Base-by-base conservation (phyloP, 2,329 filamentous ascomycete genomes). In the Aschersonia sp. region DNA sequence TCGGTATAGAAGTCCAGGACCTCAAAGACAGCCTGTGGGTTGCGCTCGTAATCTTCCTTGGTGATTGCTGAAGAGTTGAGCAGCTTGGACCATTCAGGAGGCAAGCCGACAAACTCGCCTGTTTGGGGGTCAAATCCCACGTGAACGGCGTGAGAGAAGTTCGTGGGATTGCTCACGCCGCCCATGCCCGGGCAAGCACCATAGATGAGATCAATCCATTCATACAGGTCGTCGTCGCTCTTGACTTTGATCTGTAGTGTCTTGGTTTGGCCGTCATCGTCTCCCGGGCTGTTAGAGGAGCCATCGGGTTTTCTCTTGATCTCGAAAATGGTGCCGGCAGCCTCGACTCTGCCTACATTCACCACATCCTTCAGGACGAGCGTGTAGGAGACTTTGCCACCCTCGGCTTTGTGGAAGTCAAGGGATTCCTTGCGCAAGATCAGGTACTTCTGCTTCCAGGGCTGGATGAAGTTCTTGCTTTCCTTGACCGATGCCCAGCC, bases 181-280 rank as follows among this genome's bases (percentile, higher is more conserved):
- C 92, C 89, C 88, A 97, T 95, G 52, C 88, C 91, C 20, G 92
- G 92, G 64, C 91, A 97, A 54, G 91, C 84, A 57, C 91, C 89
- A 63, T 97, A 97, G 55, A 98, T 94, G 63, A 89, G 87, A 65
- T 98, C 92, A 59, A 97, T 95, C 92, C 92, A 98, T 59, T 94
- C 89, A 65, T 98, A 98, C 47, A 98, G 80, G 56, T 98, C 92
- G 60, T 95, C 91, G 59, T 98, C 92, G 49, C 82, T 85, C 67
- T 96, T 94, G 58, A 97, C 89, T 62, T 85, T 88, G 64, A 95
- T 92, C 53, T 92, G 89, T 47, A 96, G 78, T 3, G 87, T 85
- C 63, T 85, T 88, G 50, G 83, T 85, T 6, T 82, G 77, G 35
- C 86, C 82, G 54, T 96, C 91, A 54, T 88, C 82, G 44, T 85